Conservation (phyloP, 495 filamentous ascomycete genomes). For the Daldinia loculata region DNA sequence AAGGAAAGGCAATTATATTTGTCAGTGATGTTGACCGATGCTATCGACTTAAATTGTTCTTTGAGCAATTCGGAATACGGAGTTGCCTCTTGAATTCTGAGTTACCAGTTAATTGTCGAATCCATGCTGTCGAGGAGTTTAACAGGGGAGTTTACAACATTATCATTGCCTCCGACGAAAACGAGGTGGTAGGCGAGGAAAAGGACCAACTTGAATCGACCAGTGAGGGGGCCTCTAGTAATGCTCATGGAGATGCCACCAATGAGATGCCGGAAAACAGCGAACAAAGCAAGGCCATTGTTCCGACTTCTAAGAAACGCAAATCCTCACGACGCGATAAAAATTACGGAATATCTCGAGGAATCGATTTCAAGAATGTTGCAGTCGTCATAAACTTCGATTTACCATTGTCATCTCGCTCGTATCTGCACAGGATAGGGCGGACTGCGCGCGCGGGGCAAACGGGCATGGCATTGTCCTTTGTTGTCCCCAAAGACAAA, state of each 20-base stretch:
- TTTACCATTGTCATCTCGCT: slow-evolving; percentile 84
- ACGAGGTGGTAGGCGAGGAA: slow-evolving; percentile 78
- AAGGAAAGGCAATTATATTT: slow-evolving; percentile 94
- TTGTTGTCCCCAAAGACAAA: slow-evolving; percentile 81
- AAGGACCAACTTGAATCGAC: slow-evolving; percentile 49
- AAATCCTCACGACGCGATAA: slow-evolving; percentile 71
- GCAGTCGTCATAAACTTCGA: slow-evolving; percentile 97
- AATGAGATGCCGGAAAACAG: slow-evolving; percentile 35
- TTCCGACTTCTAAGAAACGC: slow-evolving; percentile 64
- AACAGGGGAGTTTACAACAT: slow-evolving; percentile 97
- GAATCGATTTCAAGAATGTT: slow-evolving; percentile 94
- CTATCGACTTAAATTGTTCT: slow-evolving; percentile 92
- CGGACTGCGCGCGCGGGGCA: slow-evolving; percentile 91
- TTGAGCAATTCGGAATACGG: slow-evolving; percentile 95
- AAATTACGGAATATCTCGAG: slow-evolving; percentile 89
- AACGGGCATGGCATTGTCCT: slow-evolving; percentile 92
- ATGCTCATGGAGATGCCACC: background rate
- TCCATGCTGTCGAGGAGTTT: slow-evolving; percentile 97
- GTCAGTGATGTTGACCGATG: slow-evolving; percentile 92
- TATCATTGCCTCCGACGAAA: slow-evolving; percentile 94
- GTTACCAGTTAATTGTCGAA: slow-evolving; percentile 87
- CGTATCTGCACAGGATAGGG: slow-evolving; percentile 90
- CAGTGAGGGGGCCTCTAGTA: slow-evolving; percentile 20
- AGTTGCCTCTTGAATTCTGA: slow-evolving; percentile 96
- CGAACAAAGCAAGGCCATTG: slow-evolving; percentile 26